phyloP scores from a whole-genome alignment of 768 basidiomycete genomes.

The Xerocomellus chrysenteron region DNA sequence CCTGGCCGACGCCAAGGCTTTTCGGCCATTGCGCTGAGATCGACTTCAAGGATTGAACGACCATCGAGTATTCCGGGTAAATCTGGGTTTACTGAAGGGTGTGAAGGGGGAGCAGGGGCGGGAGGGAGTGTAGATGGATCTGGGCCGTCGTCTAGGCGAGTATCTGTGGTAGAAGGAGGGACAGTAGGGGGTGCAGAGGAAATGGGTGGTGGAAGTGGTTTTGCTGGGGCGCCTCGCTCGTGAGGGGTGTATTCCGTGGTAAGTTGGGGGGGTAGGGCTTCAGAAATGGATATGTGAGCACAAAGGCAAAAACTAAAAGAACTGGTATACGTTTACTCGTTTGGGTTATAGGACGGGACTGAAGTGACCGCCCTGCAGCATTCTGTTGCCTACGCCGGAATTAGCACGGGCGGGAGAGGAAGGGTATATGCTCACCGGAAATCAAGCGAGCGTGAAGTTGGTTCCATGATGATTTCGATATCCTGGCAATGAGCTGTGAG shows the following conservation, averaged over 20 bases:
- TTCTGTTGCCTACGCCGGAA: constrained; percentile 34
- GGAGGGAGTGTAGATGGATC: constrained; percentile 67
- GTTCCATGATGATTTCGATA: constrained; percentile 91
- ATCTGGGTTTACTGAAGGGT: constrained; percentile 73
- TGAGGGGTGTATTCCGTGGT: constrained; percentile 84
- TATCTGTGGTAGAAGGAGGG: constrained; percentile 20
- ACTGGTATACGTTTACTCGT: constrained; percentile 29
- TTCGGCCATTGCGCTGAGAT: constrained; percentile 68
- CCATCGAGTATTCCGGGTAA: constrained; percentile 67
- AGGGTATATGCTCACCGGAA: constrained; percentile 51
- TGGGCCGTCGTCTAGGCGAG: constrained; percentile 46
- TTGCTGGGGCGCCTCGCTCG: constrained; percentile 52
- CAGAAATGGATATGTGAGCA: constrained; percentile 8
- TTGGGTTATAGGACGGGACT: constrained; percentile 33
- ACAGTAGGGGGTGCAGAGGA: constrained; percentile 22
- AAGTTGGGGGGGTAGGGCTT: constrained; percentile 51
- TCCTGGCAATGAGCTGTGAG: constrained; percentile 46
- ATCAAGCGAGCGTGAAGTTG: constrained; percentile 67
- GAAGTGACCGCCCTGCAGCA: constrained; percentile 30
- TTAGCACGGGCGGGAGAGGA: background rate
- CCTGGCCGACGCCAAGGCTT: constrained; percentile 94
- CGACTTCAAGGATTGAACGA: constrained; percentile 81
- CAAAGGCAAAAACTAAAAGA: background rate
- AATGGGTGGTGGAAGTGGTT: constrained; percentile 19
- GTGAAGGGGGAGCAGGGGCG: constrained; percentile 71